phyloP scores from a whole-genome alignment of 164 flowering plant genomes.

The Hamamelis virginiana region DNA sequence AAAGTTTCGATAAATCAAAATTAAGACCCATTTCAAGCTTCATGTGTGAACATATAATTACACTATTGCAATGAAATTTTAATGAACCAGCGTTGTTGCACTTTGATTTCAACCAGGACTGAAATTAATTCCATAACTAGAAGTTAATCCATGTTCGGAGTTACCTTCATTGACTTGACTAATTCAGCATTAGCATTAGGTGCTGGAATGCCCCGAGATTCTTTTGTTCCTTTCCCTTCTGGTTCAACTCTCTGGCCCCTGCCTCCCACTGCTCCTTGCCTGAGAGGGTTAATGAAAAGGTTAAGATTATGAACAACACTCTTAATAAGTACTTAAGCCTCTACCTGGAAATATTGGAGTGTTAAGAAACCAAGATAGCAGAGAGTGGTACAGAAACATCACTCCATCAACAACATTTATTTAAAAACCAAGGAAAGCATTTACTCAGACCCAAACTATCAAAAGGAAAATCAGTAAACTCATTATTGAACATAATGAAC shows the following conservation, averaged over 20 bases:
- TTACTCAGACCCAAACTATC: background rate
- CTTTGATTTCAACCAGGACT: background rate
- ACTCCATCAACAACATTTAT: too few relatives aligned
- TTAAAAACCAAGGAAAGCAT: background rate
- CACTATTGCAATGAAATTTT: background rate
- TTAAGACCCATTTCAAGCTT: background rate
- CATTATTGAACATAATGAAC: background rate
- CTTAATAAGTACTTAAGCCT: background rate
- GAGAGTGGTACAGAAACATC: background rate
- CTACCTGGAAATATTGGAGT: background rate
- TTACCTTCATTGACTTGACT: conserved; percentile 34
- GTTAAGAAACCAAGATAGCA: background rate
- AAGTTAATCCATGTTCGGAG: background rate
- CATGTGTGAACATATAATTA: too few relatives aligned
- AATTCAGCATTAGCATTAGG: conserved; percentile 27
- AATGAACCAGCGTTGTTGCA: background rate
- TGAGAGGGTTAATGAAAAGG: conserved; percentile 5
- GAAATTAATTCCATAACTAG: background rate
- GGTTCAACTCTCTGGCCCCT: conserved; percentile 12
- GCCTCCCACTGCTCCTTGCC: conserved; percentile 26
- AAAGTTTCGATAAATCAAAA: background rate
- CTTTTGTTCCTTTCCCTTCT: conserved; percentile 17
- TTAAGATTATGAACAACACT: conserved; percentile 3
- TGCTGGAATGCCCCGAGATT: conserved; percentile 13
- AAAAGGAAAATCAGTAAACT: background rate